Conservation (phyloP, 2,329 filamentous ascomycete species). For the Chaetomium strumarium region DNA sequence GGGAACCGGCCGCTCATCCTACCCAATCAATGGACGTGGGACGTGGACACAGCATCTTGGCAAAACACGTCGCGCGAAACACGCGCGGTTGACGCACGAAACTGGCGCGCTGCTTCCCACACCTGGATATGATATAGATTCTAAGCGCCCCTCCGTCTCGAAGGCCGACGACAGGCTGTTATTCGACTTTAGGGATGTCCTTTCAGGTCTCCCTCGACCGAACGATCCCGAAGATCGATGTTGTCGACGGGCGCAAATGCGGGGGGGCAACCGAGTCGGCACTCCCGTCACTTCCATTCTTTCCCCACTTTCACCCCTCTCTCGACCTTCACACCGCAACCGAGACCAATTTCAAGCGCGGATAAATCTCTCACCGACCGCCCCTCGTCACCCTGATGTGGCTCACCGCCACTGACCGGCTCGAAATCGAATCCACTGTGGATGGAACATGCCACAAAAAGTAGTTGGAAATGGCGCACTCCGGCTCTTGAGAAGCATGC, state of each 20-base stretch:
- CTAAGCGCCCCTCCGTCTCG: slow-evolving; percentile 15
- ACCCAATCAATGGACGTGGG: slow-evolving; percentile 9
- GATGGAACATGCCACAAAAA: slow-evolving; percentile 7
- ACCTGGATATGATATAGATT: slow-evolving; percentile 15
- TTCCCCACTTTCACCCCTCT: background rate
- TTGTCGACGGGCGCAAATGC: no score
- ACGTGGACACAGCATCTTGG: slow-evolving; percentile 13
- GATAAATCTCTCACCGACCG: slow-evolving; percentile 14
- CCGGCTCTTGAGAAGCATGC: background rate
- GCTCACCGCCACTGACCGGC: slow-evolving; percentile 13
- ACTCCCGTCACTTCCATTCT: background rate
- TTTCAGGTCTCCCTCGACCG: background rate
- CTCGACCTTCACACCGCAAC: background rate
- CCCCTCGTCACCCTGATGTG: background rate
- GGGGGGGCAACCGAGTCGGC: no score
- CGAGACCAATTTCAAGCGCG: background rate
- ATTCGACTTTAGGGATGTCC: background rate
- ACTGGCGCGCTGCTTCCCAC: slow-evolving; percentile 19
- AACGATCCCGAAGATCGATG: background rate
- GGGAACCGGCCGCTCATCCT: background rate
- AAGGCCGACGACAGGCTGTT: slow-evolving; percentile 1
- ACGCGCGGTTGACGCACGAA: slow-evolving; percentile 22
- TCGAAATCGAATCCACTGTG: background rate
- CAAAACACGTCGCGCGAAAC: slow-evolving; percentile 18
- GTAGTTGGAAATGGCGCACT: slow-evolving; percentile 3